Evolutionary conservation across 2,329 filamentous ascomycete genomes (phyloP).

Genomic region (Pseudopyricularia cyperi): DNA sequence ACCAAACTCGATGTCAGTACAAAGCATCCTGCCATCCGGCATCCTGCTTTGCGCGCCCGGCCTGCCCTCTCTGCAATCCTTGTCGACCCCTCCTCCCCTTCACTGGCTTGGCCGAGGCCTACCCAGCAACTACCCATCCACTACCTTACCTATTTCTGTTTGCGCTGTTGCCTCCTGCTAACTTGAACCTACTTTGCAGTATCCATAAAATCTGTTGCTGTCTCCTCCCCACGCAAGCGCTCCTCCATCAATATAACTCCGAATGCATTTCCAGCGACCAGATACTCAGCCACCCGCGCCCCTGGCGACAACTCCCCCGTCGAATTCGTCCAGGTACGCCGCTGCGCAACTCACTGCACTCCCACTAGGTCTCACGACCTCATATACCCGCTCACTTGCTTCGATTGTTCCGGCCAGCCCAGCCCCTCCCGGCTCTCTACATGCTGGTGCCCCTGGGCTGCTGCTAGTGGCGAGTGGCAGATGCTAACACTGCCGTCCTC

Average conservation of each 20-base stretch:
- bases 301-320: conserved; percentile 61
- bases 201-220: conserved; percentile 68
- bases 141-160: conserved; percentile 10
- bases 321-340: conserved; percentile 79
- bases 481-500: neutral
- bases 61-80: neutral
- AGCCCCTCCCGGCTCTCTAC: too few species aligned
- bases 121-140: neutral
- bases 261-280: conserved; percentile 76
- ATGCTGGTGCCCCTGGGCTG: neutral
- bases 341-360: conserved; percentile 7
- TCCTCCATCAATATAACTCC: conserved; percentile 66
- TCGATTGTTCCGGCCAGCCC: neutral
- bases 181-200: conserved; percentile 42
- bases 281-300: conserved; percentile 61
- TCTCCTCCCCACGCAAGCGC: conserved; percentile 69
- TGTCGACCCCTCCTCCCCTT: conserved; percentile 8
- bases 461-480: neutral
- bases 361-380: neutral
- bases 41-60: conserved; percentile 4
- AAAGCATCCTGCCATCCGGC: conserved; percentile 1
- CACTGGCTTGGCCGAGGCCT: neutral
- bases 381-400: neutral
- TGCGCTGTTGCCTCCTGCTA: neutral
- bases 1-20: conserved; percentile 83